Base-by-base conservation (phyloP, 1,284 basidiomycete genomes). In the Cutaneotrichosporon cyanovorans region DNA sequence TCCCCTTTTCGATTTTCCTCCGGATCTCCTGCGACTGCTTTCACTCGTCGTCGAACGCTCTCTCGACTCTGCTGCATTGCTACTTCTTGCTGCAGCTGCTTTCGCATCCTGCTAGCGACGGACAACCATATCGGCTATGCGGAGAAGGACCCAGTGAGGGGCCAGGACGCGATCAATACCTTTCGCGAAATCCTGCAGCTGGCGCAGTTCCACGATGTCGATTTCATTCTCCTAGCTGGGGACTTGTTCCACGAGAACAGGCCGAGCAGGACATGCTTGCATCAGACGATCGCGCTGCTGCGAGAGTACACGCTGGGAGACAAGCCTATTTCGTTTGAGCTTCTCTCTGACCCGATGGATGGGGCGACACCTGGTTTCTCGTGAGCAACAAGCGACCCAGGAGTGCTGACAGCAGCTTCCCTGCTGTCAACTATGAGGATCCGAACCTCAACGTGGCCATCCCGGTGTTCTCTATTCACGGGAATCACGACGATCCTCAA, bases 401-500 rank as follows among this genome's bases (percentile, higher is more conserved):
- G 12, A 9, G 20, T 14, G 20, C 52, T 58, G 34, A 58, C 33
- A 7, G 4, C 60, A 95, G 89, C 21, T 98, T 97, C 63, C 93
- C 95, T 3, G 87, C 89, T 1, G 76, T 98, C 57, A 99, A 99
- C 67, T 98, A 98, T 63, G 91, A 98, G 72, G 95, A 99, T 63
- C 81, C 84, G 0, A 97, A 98, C 66, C 77, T 97, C 49, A 99
- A 98, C 63, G 80, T 98, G 43, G 83, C 81, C 18, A 88, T 95
- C 22, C 95, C 95, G 2, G 85, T 97, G 19, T 99, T 99, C 72
- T 96, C 92, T 0, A 98, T 99, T 37, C 93, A 99, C 62, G 95
- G 93, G 35, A 99, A 99, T 65, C 95, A 99, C 69, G 95, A 99
- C 65, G 93, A 99, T 60, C 93, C 95, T 25, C 95, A 98, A 72